Base-by-base conservation (phyloP, 73 alveolate species). In the Durusdinium trenchii region DNA sequence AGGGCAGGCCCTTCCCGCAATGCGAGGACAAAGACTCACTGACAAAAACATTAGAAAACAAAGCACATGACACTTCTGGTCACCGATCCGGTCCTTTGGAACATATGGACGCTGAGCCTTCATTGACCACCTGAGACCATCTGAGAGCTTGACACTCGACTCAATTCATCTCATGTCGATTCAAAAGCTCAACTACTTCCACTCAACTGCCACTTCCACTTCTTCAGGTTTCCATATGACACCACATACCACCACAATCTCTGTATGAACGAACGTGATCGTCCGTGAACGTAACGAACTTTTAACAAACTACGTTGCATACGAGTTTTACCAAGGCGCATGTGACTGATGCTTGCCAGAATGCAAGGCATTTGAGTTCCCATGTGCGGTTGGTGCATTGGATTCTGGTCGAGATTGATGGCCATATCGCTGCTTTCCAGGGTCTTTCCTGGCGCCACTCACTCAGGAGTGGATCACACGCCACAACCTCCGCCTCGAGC, bases 271-370 rank as follows among this genome's bases (percentile, higher is more conserved):
- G 69, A 10, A 23, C 10, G 10, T 54, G 69, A 10, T 54, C 32
- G 10, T 10, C 10, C 69, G 23, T 10, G 69, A 14, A 10, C 10
- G 23, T 54, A 14, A 54, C 69, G 10, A 23, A 54, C 69, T 54
- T 23, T 23, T 54, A 23, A 54, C 69, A 14, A 14, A 23, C 69
- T 14, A 54, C 69, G n/a, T n/a, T n/a, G n/a, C n/a, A n/a, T n/a
- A n/a, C n/a, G n/a, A n/a, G n/a, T n/a, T n/a, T n/a, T 54, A 20
- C 83, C 83, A 71, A 71, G 83, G 83, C 83, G 38, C 83, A 71
- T 71, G 48, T 71, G 83, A 6, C 50, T 35, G 5, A n/a, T n/a
- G 14, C n/a, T 6, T 26, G 83, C 83, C 46, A 71, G 23, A 30
- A 71, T 23, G 83, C 46, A 28, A 30, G 83, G 83, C 83, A 71